Evolutionary conservation across 2,329 filamentous ascomycete species (phyloP).

Genomic region (Lecanicillium sp.): DNA sequence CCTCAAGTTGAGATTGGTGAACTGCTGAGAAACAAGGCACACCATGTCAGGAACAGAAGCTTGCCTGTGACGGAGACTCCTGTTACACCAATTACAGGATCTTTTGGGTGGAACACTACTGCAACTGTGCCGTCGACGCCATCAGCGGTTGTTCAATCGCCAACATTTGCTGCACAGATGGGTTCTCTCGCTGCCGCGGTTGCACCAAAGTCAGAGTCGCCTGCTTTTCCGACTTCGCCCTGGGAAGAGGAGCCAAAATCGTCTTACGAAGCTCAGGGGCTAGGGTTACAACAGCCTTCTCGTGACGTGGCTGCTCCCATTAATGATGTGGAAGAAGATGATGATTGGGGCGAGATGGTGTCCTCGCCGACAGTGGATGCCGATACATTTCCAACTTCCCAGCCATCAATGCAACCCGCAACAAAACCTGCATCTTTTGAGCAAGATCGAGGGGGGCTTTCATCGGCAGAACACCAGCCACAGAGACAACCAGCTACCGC

Average conservation of each 20-base stretch:
- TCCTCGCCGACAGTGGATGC: conserved; percentile 18
- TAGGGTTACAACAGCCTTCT: too few relatives aligned
- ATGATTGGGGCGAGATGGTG: conserved; percentile 56
- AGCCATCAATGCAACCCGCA: background rate
- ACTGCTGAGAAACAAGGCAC: conserved; percentile 24
- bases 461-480: too few relatives aligned
- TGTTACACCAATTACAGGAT: conserved; percentile 17
- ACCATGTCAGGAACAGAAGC: conserved; percentile 4
- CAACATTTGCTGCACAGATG: conserved; percentile 1
- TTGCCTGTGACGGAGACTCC: conserved; percentile 1
- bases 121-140: conserved; percentile 6
- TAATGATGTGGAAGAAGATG: conserved; percentile 45
- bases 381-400: background rate
- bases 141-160: conserved; percentile 2
- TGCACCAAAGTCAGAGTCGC: background rate
- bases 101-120: conserved; percentile 23
- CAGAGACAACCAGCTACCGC: too few relatives aligned
- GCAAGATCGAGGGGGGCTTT: too few relatives aligned
- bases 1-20: conserved; percentile 39
- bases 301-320: conserved; percentile 1
- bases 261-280: too few relatives aligned
- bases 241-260: conserved; percentile 1
- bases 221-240: conserved; percentile 4
- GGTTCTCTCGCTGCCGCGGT: background rate
- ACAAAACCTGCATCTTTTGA: background rate